Percentiles rank a stretch among this genome's conserved stretches.
Evolutionary conservation across 805 yeast genomes (phyloP).

Genomic region (Saccharomycopsis sp.): DNA sequence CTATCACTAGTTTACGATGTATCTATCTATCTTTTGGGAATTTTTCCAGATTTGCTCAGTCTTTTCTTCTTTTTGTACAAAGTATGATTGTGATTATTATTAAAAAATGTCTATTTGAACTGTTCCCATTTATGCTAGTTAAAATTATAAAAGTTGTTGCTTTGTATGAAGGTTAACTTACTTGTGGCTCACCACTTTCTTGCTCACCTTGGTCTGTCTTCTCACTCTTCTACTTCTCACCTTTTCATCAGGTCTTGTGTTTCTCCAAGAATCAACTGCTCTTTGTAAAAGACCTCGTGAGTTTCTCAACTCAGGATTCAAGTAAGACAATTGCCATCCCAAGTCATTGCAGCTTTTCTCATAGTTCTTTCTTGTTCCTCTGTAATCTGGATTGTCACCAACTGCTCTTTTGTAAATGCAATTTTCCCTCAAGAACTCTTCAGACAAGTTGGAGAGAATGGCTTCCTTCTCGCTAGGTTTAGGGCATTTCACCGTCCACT

Average conservation of each 20-base stretch:
- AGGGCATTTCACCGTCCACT: slow-evolving; percentile 17
- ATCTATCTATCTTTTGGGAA: no score
- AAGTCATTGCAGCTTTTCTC: slow-evolving; percentile 40
- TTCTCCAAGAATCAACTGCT: slow-evolving; percentile 46
- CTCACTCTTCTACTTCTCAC: slow-evolving; percentile 37
- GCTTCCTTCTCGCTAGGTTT: slow-evolving; percentile 9
- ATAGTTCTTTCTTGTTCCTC: slow-evolving; percentile 37
- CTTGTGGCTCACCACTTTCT: no score
- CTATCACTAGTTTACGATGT: no score
- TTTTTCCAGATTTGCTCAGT: no score
- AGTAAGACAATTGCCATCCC: slow-evolving; percentile 39
- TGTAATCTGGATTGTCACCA: slow-evolving; percentile 28
- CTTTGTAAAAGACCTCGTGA: slow-evolving; percentile 41
- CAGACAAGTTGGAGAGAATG: slow-evolving; percentile 22
- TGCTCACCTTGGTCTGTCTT: slow-evolving; percentile 22
- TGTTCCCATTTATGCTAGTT: no score
- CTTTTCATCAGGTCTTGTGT: slow-evolving; percentile 34
- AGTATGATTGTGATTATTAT: no score
- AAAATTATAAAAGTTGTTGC: no score
- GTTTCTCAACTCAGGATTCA: slow-evolving; percentile 34
- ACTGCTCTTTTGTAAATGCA: slow-evolving; percentile 31
- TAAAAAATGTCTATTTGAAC: no score
- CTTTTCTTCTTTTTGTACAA: no score
- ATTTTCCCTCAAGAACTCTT: slow-evolving; percentile 31
- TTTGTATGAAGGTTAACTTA: no score